Conservation (phyloP, 495 filamentous ascomycete species). For the Staphylotrichum tortipilum region DNA sequence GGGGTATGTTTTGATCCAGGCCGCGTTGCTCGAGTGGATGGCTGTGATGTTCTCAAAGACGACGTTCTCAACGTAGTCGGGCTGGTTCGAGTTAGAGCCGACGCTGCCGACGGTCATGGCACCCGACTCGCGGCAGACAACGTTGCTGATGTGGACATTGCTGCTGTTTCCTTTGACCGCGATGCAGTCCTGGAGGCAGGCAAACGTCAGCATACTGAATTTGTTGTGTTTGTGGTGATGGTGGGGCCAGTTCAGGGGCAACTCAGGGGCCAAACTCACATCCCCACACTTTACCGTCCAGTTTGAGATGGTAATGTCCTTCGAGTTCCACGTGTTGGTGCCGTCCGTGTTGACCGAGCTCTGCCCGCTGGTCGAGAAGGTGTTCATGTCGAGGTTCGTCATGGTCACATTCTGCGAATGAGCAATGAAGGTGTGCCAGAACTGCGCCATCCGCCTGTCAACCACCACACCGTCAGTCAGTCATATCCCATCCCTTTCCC, state of each 20-base stretch:
- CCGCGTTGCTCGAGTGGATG: slow-evolving; percentile 41
- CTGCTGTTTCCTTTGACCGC: slow-evolving; percentile 54
- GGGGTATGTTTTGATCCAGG: slow-evolving; percentile 49
- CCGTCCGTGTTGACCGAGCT: slow-evolving; percentile 37
- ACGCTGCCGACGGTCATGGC: slow-evolving; percentile 31
- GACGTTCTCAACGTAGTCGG: slow-evolving; percentile 33
- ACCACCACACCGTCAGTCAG: neutral
- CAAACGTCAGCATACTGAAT: neutral
- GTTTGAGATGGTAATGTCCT: slow-evolving; percentile 30
- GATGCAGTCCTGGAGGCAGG: slow-evolving; percentile 47
- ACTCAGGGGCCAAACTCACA: slow-evolving; percentile 17
- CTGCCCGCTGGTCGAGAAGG: slow-evolving; percentile 26
- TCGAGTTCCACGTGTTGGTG: slow-evolving; percentile 37
- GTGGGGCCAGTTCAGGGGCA: neutral
- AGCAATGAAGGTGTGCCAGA: slow-evolving; percentile 39
- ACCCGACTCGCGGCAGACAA: slow-evolving; percentile 36
- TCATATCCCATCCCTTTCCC: neutral
- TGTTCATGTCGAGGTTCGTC: slow-evolving; percentile 38
- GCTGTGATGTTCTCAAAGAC: slow-evolving; percentile 35
- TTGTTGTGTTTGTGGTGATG: neutral
- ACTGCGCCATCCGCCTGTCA: slow-evolving; percentile 27
- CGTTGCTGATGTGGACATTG: slow-evolving; percentile 36
- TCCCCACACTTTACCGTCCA: slow-evolving; percentile 38
- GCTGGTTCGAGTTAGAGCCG: slow-evolving; percentile 24
- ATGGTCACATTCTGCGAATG: slow-evolving; percentile 37